Base-by-base conservation (phyloP, 1,284 basidiomycete species). In the Marasmius tenuissimus region DNA sequence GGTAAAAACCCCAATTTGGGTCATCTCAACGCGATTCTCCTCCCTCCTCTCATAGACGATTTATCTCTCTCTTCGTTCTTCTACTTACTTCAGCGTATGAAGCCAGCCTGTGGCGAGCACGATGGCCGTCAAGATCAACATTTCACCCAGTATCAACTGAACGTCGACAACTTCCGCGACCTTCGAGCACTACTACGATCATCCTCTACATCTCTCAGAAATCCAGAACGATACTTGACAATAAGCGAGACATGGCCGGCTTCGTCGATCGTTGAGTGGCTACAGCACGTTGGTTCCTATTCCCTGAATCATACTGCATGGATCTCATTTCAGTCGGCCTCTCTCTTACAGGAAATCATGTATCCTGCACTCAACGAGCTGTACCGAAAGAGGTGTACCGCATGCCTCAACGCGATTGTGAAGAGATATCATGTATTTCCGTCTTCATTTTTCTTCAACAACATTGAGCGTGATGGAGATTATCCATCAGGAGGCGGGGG, bases 401-500 rank as follows among this genome's bases (percentile, higher is more conserved):
- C 16, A 51, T 27, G 50, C 34, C 22, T 51, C 50, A 4, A n/a
- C 33, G 20, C 20, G 20, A 8, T 51, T 3, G 50, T 35, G 11
- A 57, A 40, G 38, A 57, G 18, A 16, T 47, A 57, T 42, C 55
- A 35, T 7, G 42, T 57, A 12, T 35, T 57, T 39, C 55, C 55
- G 4, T 18, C 38, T 4, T 42, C 18, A 7, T 34, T 57, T 4
- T 33, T 45, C n/a, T 42, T 40, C 20, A 18, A 39, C 14, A 27
- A 57, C 20, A 27, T 57, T 4, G 47, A 16, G 27, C 47, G 34
- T 40, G 49, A 59, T 20, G 48, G 58, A 16, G n/a, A 39, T 18
- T 6, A 38, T 40, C 58, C 58, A 14, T 20, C 39, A 11, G 22
- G n/a, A 39, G 40, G 61, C 72, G 70, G 74, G 72, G 71, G 76